A percentile compares a stretch with the other conserved stretches of the same genome.
These are phyloP conservation scores for Taiozyma sp. DNA, from an alignment of 1,139 yeast species.

Conservation along the genomic window DNA sequence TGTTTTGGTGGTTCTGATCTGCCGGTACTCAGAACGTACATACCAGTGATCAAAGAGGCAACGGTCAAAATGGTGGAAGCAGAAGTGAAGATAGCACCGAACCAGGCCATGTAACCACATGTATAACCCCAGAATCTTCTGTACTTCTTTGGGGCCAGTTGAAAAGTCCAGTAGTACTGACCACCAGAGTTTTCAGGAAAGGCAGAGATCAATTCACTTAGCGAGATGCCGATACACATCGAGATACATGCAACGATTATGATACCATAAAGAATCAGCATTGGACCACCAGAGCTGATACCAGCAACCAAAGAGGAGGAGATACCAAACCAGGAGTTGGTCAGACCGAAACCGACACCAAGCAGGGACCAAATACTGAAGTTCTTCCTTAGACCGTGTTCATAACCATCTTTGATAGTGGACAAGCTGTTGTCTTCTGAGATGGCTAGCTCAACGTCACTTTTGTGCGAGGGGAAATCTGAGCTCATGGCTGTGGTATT, in stretches of 20 bases:
- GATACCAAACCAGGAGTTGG: constrained; percentile 70
- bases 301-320: constrained; percentile 62
- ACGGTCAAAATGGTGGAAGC: constrained; percentile 56
- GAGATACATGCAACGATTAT: constrained; percentile 54
- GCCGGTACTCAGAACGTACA: constrained; percentile 42
- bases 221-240: constrained; percentile 45
- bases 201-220: constrained; percentile 52
- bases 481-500: background rate
- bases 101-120: constrained; percentile 57
- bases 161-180: constrained; percentile 61
- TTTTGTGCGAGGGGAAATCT: background rate
- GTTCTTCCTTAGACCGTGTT: constrained; percentile 32
- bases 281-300: constrained; percentile 64
- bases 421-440: constrained; percentile 3
- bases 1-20: constrained; percentile 42
- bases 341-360: constrained; percentile 66
- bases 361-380: constrained; percentile 40
- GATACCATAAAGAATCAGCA: constrained; percentile 64
- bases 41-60: constrained; percentile 49
- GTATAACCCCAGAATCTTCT: constrained; percentile 49
- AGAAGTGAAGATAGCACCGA: constrained; percentile 54
- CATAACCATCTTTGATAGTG: constrained; percentile 15
- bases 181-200: constrained; percentile 62
- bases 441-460: background rate
- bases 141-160: constrained; percentile 46